Evolutionary conservation across 257 asterid genomes (phyloP).

Genomic region (Fraxinus pennsylvanica): DNA sequence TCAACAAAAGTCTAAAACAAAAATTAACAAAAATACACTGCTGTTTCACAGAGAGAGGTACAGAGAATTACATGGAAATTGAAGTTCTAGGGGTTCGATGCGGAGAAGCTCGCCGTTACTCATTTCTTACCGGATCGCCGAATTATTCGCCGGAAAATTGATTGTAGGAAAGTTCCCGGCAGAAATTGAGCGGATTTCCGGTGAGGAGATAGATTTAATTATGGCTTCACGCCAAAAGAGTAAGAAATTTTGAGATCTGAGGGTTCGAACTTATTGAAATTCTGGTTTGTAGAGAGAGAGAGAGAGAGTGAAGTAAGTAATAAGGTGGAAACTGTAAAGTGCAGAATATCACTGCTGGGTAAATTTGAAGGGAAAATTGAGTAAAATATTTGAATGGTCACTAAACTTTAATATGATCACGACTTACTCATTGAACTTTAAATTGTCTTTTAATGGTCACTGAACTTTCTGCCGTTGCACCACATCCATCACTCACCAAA

Average conservation of each 20-base stretch:
- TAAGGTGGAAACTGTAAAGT: not conserved
- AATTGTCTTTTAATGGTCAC: too few species aligned
- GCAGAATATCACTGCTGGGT: not conserved
- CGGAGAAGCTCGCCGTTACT: slow-evolving; percentile 57
- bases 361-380: not conserved
- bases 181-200: slow-evolving; percentile 21
- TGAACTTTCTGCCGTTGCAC: too few species aligned
- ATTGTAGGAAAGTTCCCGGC: slow-evolving; percentile 4
- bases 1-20: slow-evolving; percentile 9
- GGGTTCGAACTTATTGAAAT: slow-evolving; percentile 23
- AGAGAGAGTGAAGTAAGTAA: not conserved
- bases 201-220: slow-evolving; percentile 14
- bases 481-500: too few species aligned
- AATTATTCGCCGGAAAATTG: slow-evolving; percentile 31
- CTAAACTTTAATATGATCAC: too few species aligned
- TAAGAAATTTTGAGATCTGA: slow-evolving; percentile 35
- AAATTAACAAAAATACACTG: not conserved
- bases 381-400: too few species aligned
- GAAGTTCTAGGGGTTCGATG: slow-evolving; percentile 55
- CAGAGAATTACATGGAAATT: slow-evolving; percentile 50
- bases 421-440: too few species aligned
- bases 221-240: slow-evolving; percentile 14
- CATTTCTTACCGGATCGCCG: slow-evolving; percentile 45
- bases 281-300: not conserved
- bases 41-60: not conserved